Evolutionary conservation across 345 rosid genomes (phyloP), one percentile per base, ranked within the genome.

Genomic region (Citrus cavaleriei): DNA sequence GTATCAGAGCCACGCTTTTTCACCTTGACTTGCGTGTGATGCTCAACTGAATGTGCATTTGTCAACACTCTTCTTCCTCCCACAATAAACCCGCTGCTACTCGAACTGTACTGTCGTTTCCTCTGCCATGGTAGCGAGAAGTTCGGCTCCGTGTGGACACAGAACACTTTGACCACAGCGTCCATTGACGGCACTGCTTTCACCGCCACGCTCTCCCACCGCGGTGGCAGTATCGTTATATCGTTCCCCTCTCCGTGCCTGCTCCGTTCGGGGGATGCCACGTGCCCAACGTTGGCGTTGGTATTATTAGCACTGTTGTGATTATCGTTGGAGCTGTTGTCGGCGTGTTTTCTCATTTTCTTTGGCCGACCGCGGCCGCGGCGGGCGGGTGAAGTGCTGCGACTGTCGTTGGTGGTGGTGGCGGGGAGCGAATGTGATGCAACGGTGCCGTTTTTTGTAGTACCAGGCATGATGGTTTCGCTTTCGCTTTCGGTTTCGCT

Each of bases 41-140:
- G 97, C 84, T 95, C 98, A 70, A 95, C 95, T 1, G 98, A 95
- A 82, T 93, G 98, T 3, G 97, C 98, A 79, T 95, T 95, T 0
- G 98, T 95, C 80, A 95, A 80, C 30, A 95, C 92, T 71, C 98
- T 90, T 85, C 83, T 86, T 46, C 95, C 93, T 4, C 88, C 89
- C 24, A 93, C 68, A 49, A 93, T 86, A 80, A 95, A 95, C 35
- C 98, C 98, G 67, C 98, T 93, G 37, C 95, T 93, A 77, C 93
- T 92, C 21, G 98, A 90, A 74, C 95, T 92, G 66, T 92, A 95
- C 87, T 95, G 98, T 34, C 95, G 78, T 79, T 95, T 93, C 81
- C 97, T 83, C 80, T 95, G 98, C 98, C 98, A 95, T 3, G 98
- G 93, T 6, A 92, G 84, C 10, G 98, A 95, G 84, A 90, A 95